Evolutionary conservation across 257 asterid species (phyloP).

Genomic region (Fraxinus americana): DNA sequence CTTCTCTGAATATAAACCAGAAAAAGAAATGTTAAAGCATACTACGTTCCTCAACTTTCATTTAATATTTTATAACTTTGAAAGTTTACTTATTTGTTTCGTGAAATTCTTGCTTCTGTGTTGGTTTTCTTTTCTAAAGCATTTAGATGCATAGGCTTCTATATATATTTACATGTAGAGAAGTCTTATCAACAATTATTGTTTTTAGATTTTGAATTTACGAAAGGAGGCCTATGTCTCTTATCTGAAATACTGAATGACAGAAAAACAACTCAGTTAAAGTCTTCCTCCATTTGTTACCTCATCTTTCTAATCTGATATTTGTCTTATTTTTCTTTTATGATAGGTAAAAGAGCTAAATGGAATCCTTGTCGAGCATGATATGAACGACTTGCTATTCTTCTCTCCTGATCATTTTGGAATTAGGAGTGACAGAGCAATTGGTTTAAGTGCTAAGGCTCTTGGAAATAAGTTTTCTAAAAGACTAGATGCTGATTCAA

Average conservation of each 20-base stretch:
- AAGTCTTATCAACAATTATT: neutral
- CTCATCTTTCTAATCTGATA: conserved; percentile 6
- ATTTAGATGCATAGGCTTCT: conserved; percentile 2
- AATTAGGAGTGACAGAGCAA: conserved; percentile 35
- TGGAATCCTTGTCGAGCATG: conserved; percentile 61
- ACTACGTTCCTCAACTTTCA: neutral
- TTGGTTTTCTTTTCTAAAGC: neutral
- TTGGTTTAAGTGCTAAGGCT: conserved; percentile 39
- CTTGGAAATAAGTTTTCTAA: conserved; percentile 42
- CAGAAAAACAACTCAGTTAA: neutral
- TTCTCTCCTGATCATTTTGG: conserved; percentile 71
- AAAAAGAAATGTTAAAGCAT: conserved; percentile 6
- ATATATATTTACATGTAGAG: neutral
- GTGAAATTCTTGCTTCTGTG: conserved; percentile 1
- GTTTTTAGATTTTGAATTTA: neutral
- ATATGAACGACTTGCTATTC: conserved; percentile 45
- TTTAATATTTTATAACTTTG: neutral
- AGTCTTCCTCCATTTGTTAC: neutral
- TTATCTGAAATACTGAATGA: neutral
- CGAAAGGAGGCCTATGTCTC: neutral
- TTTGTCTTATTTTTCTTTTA: conserved; percentile 12
- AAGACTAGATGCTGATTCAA: conserved; percentile 50
- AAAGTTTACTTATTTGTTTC: conserved; percentile 6
- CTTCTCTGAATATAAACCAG: conserved; percentile 11
- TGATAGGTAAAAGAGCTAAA: conserved; percentile 53